Base-by-base conservation (phyloP, 345 rosid genomes). In the Bruguiera parviflora region DNA sequence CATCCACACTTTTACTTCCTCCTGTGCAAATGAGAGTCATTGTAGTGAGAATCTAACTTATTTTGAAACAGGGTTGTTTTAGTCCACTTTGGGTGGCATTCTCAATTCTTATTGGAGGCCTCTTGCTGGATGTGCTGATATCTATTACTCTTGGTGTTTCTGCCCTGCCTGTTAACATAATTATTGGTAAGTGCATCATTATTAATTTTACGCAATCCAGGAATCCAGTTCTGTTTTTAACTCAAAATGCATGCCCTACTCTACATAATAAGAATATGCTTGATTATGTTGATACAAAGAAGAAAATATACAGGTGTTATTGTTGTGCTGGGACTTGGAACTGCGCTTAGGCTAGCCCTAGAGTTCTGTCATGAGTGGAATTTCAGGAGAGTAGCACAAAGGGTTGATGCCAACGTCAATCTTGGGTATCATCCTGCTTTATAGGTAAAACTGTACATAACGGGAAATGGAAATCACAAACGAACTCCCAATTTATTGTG, bases 1-100 rank as follows among this genome's bases (percentile, higher is more conserved):
- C 43, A 61, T 63, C 66, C 53, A 6, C 69, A 8, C 33, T 49
- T 77, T 62, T 28, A 69, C 71, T 11, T 55, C 2, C 31, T 63
- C 64, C 64, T 28, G 25, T 62, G 60, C 59, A 58, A 65, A 43
- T 16, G 56, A 21, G 43, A 8, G 63, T 67, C 37, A 25, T 70
- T 68, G 8, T 39, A 20, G 49, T 55, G 64, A 64, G 53, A 11
- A 5, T 58, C 49, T 20, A 63, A 57, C 72, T 21, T 53, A 73
- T 28, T 67, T 49, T 58, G 61, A 64, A 65, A 49, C 85, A 89
- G 96, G 89, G 87, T 31, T 93, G 97, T 75, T 82, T 87, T 72
- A 86, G 89, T 73, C 96, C 96, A 4, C 92, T 93, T 4, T 90
- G 98, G 97, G 88, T 93, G 67, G 98, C 97, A 58, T 93, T 90